These are phyloP conservation scores for Leersia perrieri DNA, from an alignment of 176 grass and related monocot genomes.

Conservation along the genomic window DNA sequence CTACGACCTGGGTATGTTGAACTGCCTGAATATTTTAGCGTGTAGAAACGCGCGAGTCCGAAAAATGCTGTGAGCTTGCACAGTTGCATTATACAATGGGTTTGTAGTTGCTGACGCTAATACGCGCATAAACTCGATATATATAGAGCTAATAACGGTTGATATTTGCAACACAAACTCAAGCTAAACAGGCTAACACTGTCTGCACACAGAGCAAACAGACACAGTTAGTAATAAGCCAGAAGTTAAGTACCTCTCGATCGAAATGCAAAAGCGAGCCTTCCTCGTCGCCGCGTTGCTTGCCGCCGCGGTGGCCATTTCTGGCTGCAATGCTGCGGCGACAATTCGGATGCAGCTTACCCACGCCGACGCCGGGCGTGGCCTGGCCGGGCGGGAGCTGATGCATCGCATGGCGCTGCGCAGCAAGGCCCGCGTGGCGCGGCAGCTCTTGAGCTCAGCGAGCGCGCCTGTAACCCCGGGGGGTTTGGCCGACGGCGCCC, in stretches of 20 bases:
- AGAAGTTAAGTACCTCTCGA: not conserved
- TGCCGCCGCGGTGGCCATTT: not conserved
- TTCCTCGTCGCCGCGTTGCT: constrained; percentile 3
- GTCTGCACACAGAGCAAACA: too few relatives aligned
- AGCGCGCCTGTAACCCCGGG: not conserved
- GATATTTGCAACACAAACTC: not conserved
- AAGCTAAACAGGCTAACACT: too few relatives aligned
- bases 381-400: constrained; percentile 24
- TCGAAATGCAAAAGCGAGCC: constrained; percentile 28
- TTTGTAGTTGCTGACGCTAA: too few relatives aligned
- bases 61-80: too few relatives aligned
- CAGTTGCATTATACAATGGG: too few relatives aligned
- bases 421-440: constrained; percentile 26
- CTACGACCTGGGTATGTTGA: too few relatives aligned
- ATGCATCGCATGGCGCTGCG: constrained; percentile 31
- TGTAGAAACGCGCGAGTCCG: too few relatives aligned
- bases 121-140: too few relatives aligned
- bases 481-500: not conserved
- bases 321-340: constrained; percentile 1
- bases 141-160: not conserved
- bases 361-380: constrained; percentile 29
- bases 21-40: too few relatives aligned
- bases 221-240: too few relatives aligned
- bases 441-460: not conserved
- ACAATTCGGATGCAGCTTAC: constrained; percentile 25